These are phyloP conservation scores for Aspergillus avenaceus DNA, from an alignment of 495 filamentous ascomycete genomes.

Conservation along the genomic window DNA sequence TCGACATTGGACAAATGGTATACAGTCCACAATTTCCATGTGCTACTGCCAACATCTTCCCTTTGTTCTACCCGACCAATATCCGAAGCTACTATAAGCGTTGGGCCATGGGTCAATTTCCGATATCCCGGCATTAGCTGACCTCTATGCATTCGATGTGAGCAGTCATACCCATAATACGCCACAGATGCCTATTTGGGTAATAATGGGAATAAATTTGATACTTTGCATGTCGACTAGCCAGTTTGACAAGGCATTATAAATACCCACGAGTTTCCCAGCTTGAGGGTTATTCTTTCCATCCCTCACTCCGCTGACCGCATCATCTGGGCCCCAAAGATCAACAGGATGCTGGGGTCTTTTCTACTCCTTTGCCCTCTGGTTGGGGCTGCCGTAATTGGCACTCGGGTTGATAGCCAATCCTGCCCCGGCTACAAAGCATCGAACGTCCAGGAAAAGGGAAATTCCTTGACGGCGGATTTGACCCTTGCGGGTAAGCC, in stretches of 20 bases:
- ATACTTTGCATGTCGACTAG: not conserved
- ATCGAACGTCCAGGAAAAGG: constrained; percentile 53
- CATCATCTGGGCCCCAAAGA: not conserved
- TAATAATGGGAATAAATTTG: not conserved
- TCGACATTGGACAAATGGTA: not conserved
- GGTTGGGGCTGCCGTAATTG: constrained; percentile 29
- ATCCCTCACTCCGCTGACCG: not conserved
- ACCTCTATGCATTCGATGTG: not conserved
- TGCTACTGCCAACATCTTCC: not conserved
- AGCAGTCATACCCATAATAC: not conserved
- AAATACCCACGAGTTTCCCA: not conserved
- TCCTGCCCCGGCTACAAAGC: constrained; percentile 72
- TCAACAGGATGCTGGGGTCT: constrained; percentile 23
- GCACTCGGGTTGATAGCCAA: constrained; percentile 12
- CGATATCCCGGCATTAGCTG: not conserved
- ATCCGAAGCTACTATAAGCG: not conserved
- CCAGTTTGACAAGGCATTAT: not conserved
- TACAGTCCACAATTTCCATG: not conserved
- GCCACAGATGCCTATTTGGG: not conserved
- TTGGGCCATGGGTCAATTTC: not conserved
- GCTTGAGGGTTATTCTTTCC: not conserved
- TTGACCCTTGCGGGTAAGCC: constrained; percentile 61
- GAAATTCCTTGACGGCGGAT: constrained; percentile 46
- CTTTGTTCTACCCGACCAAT: not conserved
- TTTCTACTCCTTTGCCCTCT: constrained; percentile 29